These are phyloP conservation scores for Pichia terricola DNA, from an alignment of 1,139 yeast genomes.

Conservation along the genomic window DNA sequence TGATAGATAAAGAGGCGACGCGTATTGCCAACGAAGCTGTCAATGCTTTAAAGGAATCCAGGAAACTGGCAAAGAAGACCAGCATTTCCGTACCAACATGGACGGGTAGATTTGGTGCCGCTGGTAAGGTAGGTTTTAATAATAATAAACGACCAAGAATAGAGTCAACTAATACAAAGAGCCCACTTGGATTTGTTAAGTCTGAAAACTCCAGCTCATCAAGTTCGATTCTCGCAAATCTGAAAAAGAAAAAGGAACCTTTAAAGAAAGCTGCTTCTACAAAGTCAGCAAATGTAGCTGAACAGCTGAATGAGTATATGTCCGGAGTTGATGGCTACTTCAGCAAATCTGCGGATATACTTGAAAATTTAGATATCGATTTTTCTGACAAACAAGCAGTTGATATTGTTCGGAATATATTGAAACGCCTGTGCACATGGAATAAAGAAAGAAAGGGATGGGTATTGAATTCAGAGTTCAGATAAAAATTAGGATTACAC, in stretches of 20 bases:
- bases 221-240: slow-evolving; percentile 28
- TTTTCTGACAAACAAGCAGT: slow-evolving; percentile 48
- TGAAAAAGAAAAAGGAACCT: slow-evolving; percentile 20
- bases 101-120: slow-evolving; percentile 88
- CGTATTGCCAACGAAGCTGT: slow-evolving; percentile 74
- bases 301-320: slow-evolving; percentile 26
- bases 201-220: slow-evolving; percentile 13
- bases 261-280: background rate
- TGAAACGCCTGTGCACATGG: slow-evolving; percentile 66
- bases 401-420: slow-evolving; percentile 54
- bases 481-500: slow-evolving; percentile 7
- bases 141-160: background rate
- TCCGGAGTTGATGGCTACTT: slow-evolving; percentile 31
- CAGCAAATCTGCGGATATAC: slow-evolving; percentile 50
- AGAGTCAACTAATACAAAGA: background rate
- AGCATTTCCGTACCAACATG: slow-evolving; percentile 86
- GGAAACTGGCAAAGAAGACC: slow-evolving; percentile 52
- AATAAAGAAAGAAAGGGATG: slow-evolving; percentile 48
- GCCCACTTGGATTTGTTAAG: background rate
- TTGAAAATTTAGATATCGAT: slow-evolving; percentile 38
- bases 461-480: slow-evolving; percentile 52
- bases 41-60: slow-evolving; percentile 56
- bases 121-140: slow-evolving; percentile 36
- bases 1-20: slow-evolving; percentile 69
- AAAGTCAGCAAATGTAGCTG: slow-evolving; percentile 19